phyloP scores from a whole-genome alignment of 176 grass and related monocot species.

The Raddia guianensis region DNA sequence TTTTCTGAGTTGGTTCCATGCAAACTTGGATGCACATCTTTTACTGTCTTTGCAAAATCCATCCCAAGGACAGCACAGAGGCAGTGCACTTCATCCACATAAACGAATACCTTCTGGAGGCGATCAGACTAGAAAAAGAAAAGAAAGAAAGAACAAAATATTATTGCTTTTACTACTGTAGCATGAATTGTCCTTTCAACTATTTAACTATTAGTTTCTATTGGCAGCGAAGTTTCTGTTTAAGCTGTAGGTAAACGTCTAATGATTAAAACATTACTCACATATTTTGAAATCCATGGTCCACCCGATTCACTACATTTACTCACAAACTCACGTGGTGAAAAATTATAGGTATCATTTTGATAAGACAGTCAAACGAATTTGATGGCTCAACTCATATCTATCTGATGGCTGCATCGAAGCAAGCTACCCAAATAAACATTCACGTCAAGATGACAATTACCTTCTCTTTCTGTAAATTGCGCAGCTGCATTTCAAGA shows the following conservation, averaged over 20 bases:
- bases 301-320: background rate
- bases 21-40: slow-evolving; percentile 83
- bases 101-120: slow-evolving; percentile 83
- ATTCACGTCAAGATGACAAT: slow-evolving; percentile 22
- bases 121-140: slow-evolving; percentile 76
- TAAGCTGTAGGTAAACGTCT: slow-evolving; percentile 6
- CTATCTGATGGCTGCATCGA: slow-evolving; percentile 2
- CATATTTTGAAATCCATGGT: background rate
- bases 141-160: slow-evolving; percentile 26
- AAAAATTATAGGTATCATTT: background rate
- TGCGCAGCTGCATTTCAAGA: slow-evolving; percentile 72
- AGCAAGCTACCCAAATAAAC: background rate
- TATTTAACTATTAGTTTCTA: background rate
- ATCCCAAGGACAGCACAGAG: slow-evolving; percentile 80
- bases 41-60: slow-evolving; percentile 76
- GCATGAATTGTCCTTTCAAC: background rate
- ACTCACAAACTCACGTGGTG: background rate
- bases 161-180: slow-evolving; percentile 7
- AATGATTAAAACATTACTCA: background rate
- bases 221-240: background rate
- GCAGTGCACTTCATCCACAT: slow-evolving; percentile 86
- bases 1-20: slow-evolving; percentile 65
- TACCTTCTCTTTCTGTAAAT: slow-evolving; percentile 92
- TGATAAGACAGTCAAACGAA: background rate
- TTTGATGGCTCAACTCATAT: slow-evolving; percentile 7